A percentile compares a stretch with the other conserved stretches of the same genome.
Evolutionary conservation across 768 basidiomycete species (phyloP).

Genomic region (Serendipita vermifera): DNA sequence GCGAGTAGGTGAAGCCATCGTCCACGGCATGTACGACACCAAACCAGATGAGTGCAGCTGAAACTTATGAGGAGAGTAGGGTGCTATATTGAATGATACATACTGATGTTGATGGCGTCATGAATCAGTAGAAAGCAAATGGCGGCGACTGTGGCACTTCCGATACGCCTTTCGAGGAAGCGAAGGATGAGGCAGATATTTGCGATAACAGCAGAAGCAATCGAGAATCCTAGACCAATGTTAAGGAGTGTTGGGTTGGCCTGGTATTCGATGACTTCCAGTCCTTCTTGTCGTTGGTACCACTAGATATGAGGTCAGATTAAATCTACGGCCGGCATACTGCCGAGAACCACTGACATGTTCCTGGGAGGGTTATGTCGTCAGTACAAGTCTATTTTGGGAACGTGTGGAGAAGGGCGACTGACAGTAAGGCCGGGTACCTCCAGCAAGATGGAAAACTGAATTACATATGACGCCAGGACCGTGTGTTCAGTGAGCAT

Average conservation of each 20-base stretch:
- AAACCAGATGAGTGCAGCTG: slow-evolving; percentile 39
- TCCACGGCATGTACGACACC: slow-evolving; percentile 46
- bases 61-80: not conserved
- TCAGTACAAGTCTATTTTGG: not conserved
- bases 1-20: slow-evolving; percentile 56
- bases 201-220: slow-evolving; percentile 54
- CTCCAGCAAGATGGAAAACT: slow-evolving; percentile 65
- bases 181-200: slow-evolving; percentile 53
- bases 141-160: slow-evolving; percentile 46
- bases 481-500: slow-evolving; percentile 13
- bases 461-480: slow-evolving; percentile 8
- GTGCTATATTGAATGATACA: slow-evolving; percentile 16
- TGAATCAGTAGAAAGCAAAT: slow-evolving; percentile 56
- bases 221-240: slow-evolving; percentile 49
- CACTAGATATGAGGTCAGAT: slow-evolving; percentile 15
- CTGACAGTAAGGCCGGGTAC: slow-evolving; percentile 69
- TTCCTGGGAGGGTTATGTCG: not conserved
- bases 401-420: not conserved
- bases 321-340: not conserved
- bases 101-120: slow-evolving; percentile 29
- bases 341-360: not conserved
- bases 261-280: slow-evolving; percentile 34
- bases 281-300: slow-evolving; percentile 37
- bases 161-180: slow-evolving; percentile 58
- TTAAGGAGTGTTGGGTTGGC: slow-evolving; percentile 47